Evolutionary conservation across 192 early-diverging fungal species (phyloP).

Genomic region (Backusella liffmaniae): DNA sequence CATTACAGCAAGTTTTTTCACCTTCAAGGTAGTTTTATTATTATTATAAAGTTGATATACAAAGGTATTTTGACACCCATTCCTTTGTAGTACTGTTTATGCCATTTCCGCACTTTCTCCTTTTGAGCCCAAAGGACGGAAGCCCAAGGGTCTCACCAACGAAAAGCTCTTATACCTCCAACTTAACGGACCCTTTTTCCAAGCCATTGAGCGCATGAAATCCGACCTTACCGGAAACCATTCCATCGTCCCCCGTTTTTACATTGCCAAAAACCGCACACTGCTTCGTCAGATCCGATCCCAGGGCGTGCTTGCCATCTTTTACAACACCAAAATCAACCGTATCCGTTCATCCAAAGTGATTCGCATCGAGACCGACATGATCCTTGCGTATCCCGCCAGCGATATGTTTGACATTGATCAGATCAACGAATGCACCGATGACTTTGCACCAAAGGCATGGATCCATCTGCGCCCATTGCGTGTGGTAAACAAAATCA

Average conservation of each 20-base stretch:
- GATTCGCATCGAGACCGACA: slow-evolving; percentile 21
- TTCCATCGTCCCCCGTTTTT: slow-evolving; percentile 32
- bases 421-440: slow-evolving; percentile 30
- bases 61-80: too few relatives aligned
- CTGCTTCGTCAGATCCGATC: slow-evolving; percentile 31
- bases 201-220: slow-evolving; percentile 32
- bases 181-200: slow-evolving; percentile 31
- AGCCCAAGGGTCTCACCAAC: slow-evolving; percentile 32
- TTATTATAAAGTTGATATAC: too few relatives aligned
- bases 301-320: slow-evolving; percentile 28
- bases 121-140: slow-evolving; percentile 22
- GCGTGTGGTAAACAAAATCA: slow-evolving; percentile 14
- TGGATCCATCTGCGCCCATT: slow-evolving; percentile 32
- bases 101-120: slow-evolving; percentile 27
- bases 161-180: slow-evolving; percentile 30
- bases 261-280: slow-evolving; percentile 40
- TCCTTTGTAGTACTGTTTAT: slow-evolving; percentile 23
- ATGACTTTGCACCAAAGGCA: slow-evolving; percentile 26
- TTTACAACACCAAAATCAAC: slow-evolving; percentile 30
- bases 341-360: slow-evolving; percentile 8
- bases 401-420: slow-evolving; percentile 31
- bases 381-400: slow-evolving; percentile 26
- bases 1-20: slow-evolving; percentile 25
- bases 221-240: slow-evolving; percentile 11
- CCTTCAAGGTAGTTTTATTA: slow-evolving; percentile 13